These are phyloP conservation scores for Alternaria angustiovoidea DNA, from an alignment of 2,329 filamentous ascomycete species.

Conservation along the genomic window DNA sequence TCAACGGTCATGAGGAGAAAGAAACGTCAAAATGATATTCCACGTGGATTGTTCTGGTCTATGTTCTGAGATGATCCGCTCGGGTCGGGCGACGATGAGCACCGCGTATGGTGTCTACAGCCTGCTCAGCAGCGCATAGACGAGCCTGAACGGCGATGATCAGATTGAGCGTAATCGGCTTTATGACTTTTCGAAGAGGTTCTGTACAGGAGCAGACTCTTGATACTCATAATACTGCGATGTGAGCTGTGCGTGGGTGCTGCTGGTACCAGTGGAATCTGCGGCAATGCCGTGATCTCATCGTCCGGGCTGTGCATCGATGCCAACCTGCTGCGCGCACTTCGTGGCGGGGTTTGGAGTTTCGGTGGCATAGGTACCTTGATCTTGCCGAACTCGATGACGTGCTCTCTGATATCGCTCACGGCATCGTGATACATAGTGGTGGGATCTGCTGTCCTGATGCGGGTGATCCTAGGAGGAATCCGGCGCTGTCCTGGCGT, in stretches of 20 bases:
- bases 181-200: constrained; percentile 5
- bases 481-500: constrained; percentile 3
- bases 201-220: constrained; percentile 34
- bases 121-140: background rate
- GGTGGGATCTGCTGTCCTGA: constrained; percentile 14
- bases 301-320: constrained; percentile 17
- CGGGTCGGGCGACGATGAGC: background rate
- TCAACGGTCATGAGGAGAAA: background rate
- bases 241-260: constrained; percentile 9
- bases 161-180: background rate
- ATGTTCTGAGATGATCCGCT: background rate
- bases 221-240: constrained; percentile 29
- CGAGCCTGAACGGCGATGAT: background rate
- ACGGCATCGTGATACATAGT: constrained; percentile 15
- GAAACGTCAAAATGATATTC: background rate
- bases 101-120: background rate
- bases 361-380: constrained; percentile 30
- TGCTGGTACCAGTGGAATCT: constrained; percentile 2
- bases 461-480: constrained; percentile 9
- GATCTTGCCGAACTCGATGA: constrained; percentile 33
- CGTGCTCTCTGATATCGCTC: constrained; percentile 36
- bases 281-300: constrained; percentile 29
- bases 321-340: constrained; percentile 18
- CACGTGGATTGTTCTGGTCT: background rate
- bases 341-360: constrained; percentile 34